These are phyloP conservation scores for Phtheirospermum japonicum DNA, from an alignment of 257 asterid genomes.

Conservation along the genomic window DNA sequence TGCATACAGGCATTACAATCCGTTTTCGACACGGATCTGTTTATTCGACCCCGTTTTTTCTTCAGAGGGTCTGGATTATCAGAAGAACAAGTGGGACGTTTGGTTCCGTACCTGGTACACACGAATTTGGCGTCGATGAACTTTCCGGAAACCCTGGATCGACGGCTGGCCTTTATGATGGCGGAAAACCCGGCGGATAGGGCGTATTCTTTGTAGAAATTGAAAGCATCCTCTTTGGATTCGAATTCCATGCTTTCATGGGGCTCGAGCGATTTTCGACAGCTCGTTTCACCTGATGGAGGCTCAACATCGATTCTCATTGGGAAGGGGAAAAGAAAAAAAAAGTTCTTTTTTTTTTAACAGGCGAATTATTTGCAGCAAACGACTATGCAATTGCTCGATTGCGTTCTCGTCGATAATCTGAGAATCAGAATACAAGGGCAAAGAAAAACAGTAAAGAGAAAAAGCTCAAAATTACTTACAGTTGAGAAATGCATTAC, in stretches of 20 bases:
- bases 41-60: conserved; percentile 51
- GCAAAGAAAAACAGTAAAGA: background rate
- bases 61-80: conserved; percentile 30
- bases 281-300: conserved; percentile 29
- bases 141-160: conserved; percentile 51
- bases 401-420: conserved; percentile 1
- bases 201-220: conserved; percentile 46
- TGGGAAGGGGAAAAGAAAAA: background rate
- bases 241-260: conserved; percentile 47
- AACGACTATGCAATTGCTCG: background rate
- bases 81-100: conserved; percentile 28
- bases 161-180: conserved; percentile 55
- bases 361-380: background rate
- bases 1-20: conserved; percentile 66
- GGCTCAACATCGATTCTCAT: conserved; percentile 35
- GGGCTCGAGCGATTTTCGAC: conserved; percentile 29
- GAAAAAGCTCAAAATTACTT: background rate
- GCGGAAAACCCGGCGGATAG: conserved; percentile 40
- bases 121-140: conserved; percentile 59
- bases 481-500: background rate
- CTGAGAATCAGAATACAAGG: background rate
- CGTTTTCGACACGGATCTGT: conserved; percentile 49
- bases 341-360: no score
- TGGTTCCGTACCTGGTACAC: conserved; percentile 48
- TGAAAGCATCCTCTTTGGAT: conserved; percentile 55